Evolutionary conservation across 805 yeast genomes (phyloP), one percentile per base, ranked within the genome.

Genomic region (Blastobotrys parvus): DNA sequence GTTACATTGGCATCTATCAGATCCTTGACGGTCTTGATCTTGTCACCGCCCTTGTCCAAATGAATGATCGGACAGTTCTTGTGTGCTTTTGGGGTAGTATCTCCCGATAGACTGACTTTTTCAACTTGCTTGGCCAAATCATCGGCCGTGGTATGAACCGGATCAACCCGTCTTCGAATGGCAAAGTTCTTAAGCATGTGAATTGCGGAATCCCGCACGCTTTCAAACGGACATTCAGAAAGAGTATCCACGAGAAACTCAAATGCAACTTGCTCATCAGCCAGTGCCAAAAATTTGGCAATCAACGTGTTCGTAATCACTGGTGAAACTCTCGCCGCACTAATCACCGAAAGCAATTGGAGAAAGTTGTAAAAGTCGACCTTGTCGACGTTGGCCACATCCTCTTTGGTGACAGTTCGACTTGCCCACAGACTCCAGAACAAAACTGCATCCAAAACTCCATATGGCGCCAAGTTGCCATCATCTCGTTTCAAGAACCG

Each of bases 111-210:
- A 25, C 11, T 11, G 29, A 25, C 29, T 11, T 25, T 25, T 25
- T 25, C 29, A 8, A 25, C 10, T 11, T 25, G 7, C 10, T 25
- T 11, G 7, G 29, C 29, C 29, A 25, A 25, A 7, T 25, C 29
- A 25, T 25, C 11, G 11, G 29, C 29, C 7, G 29, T 8, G 10
- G 29, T 8, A 25, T 25, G 11, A 7, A 7, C 29, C 7, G 29
- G 29, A n/a, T n/a, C n/a, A n/a, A n/a, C n/a, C 29, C 29, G 29
- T 25, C 10, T 25, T 25, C 29, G 49, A n/a, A 43, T 25, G 20
- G 48, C 46, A 17, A 87, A 67, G 51, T 80, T 86, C 58, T 82
- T 86, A 55, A 87, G 70, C 19, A 86, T 77, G 3, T 80, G 76
- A 15, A 86, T 71, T 30, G 78, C 62, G 2, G 77, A 77, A 19